phyloP scores from a whole-genome alignment of 345 rosid species.

The Pseudoturritis turrita region DNA sequence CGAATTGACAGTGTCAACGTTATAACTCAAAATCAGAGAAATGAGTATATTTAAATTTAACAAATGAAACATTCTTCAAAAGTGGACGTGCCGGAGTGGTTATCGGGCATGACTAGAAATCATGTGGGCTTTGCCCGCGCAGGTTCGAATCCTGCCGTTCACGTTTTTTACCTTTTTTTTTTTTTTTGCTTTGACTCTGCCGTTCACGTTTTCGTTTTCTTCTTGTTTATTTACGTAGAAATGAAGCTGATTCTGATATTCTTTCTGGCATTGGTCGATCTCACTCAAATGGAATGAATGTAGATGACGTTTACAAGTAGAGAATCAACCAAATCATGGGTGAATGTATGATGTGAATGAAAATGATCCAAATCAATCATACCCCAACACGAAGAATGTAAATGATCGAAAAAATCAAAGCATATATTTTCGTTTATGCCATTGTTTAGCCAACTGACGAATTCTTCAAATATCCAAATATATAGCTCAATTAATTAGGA shows the following conservation, averaged over 20 bases:
- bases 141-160: slow-evolving; percentile 79
- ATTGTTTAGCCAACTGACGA: no score
- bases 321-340: no score
- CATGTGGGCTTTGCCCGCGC: slow-evolving; percentile 96
- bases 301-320: not conserved
- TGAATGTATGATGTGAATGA: no score
- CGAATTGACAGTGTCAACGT: not conserved
- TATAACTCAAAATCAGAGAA: not conserved
- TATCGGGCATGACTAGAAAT: slow-evolving; percentile 97
- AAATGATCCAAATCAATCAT: no score
- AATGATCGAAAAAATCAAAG: no score
- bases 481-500: no score
- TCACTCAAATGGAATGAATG: not conserved
- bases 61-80: no score
- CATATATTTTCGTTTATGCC: no score
- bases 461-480: no score
- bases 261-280: not conserved
- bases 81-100: slow-evolving; percentile 43
- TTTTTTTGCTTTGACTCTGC: not conserved
- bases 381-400: no score
- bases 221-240: no score
- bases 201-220: not conserved
- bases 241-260: not conserved
- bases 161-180: not conserved
- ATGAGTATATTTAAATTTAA: not conserved